Evolutionary conservation across 495 filamentous ascomycete genomes (phyloP), one percentile per base, ranked within the genome.

Genomic region (Thozetella sp.): DNA sequence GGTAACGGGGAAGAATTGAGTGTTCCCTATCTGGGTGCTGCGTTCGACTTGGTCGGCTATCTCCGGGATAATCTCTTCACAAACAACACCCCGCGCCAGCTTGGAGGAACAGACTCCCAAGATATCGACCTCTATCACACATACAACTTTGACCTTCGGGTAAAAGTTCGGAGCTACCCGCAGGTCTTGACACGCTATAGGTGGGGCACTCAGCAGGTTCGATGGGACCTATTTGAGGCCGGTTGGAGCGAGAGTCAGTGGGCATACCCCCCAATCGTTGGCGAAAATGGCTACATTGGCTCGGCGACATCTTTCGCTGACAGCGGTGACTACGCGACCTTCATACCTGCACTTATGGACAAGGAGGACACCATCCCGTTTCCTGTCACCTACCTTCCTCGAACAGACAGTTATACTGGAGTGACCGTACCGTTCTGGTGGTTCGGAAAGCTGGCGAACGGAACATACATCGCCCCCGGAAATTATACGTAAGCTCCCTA

Each of bases 401-500:
- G 67, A 15, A 62, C 52, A 51, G 63, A 53, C 53, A 63, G 11
- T 27, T 63, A n/a, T 52, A 67, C 55, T 2, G 40, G 48, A 27
- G 56, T 26, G 15, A 63, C 59, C 22, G 50, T 48, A 23, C 61
- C 63, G 15, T 69, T 65, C 25, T 66, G 61, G 59, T 77, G 75
- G 75, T 63, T 66, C 4, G 75, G 75, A 17, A 63, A 67, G 56
- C 52, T 76, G 59, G 64, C 58, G 1, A 64, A 72, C 25, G 74
- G 75, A 17, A 65, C 60, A 15, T 65, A 69, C 11, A 70, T 77
- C 37, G 62, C 61, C 20, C 63, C 69, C 19, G 75, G 74, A 13
- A 71, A 74, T 23, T 77, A 77, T 53, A 67, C 60, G 57, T 76
- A 48, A 66, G n/a, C n/a, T n/a, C n/a, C n/a, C n/a, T n/a, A n/a